These are phyloP conservation scores for Hypoxylon rickii DNA, from an alignment of 495 filamentous ascomycete genomes.

Conservation along the genomic window DNA sequence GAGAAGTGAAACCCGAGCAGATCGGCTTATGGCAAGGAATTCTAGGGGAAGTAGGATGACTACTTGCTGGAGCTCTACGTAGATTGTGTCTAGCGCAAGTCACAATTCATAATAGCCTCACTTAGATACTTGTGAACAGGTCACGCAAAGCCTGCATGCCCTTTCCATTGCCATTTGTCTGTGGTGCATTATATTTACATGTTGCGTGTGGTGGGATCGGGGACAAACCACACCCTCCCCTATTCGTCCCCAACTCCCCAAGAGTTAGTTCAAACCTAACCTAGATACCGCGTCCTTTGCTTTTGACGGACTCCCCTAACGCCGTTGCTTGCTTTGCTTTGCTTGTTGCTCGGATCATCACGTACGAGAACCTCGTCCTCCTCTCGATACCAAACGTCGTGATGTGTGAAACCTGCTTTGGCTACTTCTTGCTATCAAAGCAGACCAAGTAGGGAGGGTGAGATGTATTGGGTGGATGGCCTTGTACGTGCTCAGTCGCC, in stretches of 20 bases:
- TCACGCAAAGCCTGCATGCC: slow-evolving; percentile 8
- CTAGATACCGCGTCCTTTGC: slow-evolving; percentile 1
- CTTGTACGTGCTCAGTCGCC: too few relatives aligned
- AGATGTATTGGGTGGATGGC: too few relatives aligned
- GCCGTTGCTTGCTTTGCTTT: slow-evolving; percentile 23
- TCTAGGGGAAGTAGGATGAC: too few relatives aligned
- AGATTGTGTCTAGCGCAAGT: too few relatives aligned
- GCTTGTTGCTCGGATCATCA: neutral
- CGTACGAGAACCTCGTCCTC: neutral
- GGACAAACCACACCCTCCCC: neutral
- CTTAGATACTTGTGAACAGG: slow-evolving; percentile 6
- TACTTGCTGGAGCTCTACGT: too few relatives aligned
- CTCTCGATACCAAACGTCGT: slow-evolving; percentile 15
- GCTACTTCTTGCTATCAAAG: neutral
- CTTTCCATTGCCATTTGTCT: slow-evolving; percentile 20
- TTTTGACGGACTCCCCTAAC: slow-evolving; percentile 30
- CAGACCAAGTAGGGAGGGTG: too few relatives aligned
- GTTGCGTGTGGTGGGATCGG: neutral
- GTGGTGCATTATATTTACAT: slow-evolving; percentile 39
- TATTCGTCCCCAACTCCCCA: neutral
- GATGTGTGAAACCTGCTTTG: slow-evolving; percentile 8
- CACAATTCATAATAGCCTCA: neutral
- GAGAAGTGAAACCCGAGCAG: too few relatives aligned
- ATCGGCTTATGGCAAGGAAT: too few relatives aligned
- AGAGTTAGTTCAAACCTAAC: too few relatives aligned